Percentiles rank a stretch among this genome's conserved stretches.
Conservation (phyloP, 805 yeast genomes). For the Myxozyma monticola region DNA sequence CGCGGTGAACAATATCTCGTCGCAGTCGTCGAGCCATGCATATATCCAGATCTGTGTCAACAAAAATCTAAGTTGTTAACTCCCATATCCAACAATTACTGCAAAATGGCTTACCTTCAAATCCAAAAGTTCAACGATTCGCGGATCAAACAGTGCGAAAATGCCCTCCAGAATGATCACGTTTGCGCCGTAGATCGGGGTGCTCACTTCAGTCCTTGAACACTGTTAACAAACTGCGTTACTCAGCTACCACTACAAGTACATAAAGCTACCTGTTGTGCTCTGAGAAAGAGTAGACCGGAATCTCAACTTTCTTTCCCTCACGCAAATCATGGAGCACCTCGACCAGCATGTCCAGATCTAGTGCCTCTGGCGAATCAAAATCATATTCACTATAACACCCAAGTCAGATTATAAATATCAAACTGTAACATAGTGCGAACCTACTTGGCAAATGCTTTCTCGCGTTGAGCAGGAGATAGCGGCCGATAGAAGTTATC, state of each 20-base stretch:
- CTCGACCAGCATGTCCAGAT: constrained; percentile 66
- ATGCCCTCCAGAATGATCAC: constrained; percentile 92
- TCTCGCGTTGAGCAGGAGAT: constrained; percentile 55
- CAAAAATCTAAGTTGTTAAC: constrained; percentile 51
- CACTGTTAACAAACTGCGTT: too few relatives aligned
- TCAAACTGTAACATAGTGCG: background rate
- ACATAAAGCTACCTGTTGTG: constrained; percentile 44
- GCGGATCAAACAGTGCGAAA: constrained; percentile 71
- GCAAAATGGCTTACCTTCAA: constrained; percentile 52
- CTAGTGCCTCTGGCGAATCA: constrained; percentile 83
- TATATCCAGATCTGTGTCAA: constrained; percentile 90
- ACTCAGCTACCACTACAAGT: background rate
- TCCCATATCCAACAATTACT: too few relatives aligned
- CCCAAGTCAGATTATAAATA: background rate
- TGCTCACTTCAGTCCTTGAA: constrained; percentile 57
- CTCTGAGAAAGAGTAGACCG: constrained; percentile 65
- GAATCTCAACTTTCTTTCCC: constrained; percentile 66
- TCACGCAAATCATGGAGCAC: constrained; percentile 65
- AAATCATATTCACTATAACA: constrained; percentile 67
- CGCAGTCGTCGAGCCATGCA: constrained; percentile 86
- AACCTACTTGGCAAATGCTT: constrained; percentile 54
- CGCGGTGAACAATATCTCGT: constrained; percentile 83
- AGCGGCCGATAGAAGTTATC: constrained; percentile 90
- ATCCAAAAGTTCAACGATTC: constrained; percentile 75
- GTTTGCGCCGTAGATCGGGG: constrained; percentile 88